Percentiles rank a stretch among this genome's conserved stretches.
Conservation (phyloP, 2,329 filamentous ascomycete genomes). For the Drechmeria coniospora region DNA sequence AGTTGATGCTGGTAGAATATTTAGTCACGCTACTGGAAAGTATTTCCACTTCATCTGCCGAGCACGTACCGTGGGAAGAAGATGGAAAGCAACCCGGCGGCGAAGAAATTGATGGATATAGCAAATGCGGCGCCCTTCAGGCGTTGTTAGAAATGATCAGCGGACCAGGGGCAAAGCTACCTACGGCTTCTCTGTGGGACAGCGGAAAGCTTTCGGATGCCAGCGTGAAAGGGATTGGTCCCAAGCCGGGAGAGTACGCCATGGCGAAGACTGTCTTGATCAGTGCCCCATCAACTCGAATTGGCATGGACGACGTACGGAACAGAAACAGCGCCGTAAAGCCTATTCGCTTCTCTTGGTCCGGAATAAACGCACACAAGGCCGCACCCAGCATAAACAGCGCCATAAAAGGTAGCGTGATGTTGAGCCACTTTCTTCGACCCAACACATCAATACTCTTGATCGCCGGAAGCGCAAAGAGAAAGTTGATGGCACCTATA, state of each 20-base stretch:
- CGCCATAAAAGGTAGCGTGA: conserved; percentile 27
- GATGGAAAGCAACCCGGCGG: conserved; percentile 29
- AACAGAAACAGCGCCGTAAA: conserved; percentile 22
- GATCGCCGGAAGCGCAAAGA: conserved; percentile 23
- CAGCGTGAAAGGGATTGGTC: conserved; percentile 33
- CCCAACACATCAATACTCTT: conserved; percentile 21
- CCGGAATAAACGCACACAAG: conserved; percentile 14
- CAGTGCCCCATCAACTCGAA: not conserved
- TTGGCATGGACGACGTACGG: conserved; percentile 4
- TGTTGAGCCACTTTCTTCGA: conserved; percentile 25
- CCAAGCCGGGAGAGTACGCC: conserved; percentile 24
- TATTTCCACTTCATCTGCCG: too few species aligned
- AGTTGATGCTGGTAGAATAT: conserved; percentile 12
- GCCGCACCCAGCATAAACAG: conserved; percentile 24
- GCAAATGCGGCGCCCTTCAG: conserved; percentile 28
- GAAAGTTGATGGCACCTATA: conserved; percentile 22
- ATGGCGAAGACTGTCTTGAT: conserved; percentile 20
- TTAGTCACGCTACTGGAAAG: too few species aligned
- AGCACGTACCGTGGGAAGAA: conserved; percentile 19
- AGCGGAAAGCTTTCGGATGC: conserved; percentile 35
- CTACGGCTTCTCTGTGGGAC: conserved; percentile 28
- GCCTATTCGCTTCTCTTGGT: conserved; percentile 8
- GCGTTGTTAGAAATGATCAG: conserved; percentile 4
- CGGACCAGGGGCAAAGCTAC: not conserved
- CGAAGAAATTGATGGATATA: conserved; percentile 30